Evolutionary conservation across 306 rosid genomes (phyloP).

Genomic region (Hippophae rhamnoides): DNA sequence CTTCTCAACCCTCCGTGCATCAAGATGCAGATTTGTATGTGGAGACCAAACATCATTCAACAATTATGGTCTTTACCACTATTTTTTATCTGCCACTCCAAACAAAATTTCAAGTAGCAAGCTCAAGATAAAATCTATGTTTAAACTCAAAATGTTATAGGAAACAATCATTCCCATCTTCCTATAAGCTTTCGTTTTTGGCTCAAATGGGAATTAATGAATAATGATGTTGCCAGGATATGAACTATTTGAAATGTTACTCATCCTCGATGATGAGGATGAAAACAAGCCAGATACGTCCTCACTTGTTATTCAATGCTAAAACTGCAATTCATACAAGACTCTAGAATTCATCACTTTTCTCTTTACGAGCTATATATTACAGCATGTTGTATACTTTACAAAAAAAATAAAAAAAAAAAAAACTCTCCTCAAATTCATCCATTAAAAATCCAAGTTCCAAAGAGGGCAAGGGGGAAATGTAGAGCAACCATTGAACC

Average conservation of each 20-base stretch:
- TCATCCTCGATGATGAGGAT: constrained; percentile 4
- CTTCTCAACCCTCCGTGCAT: no score
- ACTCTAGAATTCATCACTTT: constrained; percentile 33
- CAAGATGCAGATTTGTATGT: no score
- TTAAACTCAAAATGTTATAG: no score
- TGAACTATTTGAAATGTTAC: not conserved
- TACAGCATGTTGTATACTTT: constrained; percentile 55
- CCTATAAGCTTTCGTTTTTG: no score
- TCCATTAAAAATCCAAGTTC: constrained; percentile 34
- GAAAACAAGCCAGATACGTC: constrained; percentile 8
- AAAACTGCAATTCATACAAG: constrained; percentile 43
- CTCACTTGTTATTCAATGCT: constrained; percentile 11
- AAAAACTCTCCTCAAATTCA: constrained; percentile 45
- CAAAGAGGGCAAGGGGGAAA: constrained; percentile 30
- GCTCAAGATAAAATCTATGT: no score
- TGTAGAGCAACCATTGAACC: constrained; percentile 47
- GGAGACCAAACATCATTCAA: no score
- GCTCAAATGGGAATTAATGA: no score
- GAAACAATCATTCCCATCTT: no score
- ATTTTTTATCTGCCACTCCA: no score
- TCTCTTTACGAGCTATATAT: constrained; percentile 51
- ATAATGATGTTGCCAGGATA: no score
- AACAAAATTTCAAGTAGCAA: no score
- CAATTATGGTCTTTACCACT: no score
- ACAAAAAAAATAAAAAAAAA: constrained; percentile 79